phyloP scores from a whole-genome alignment of 768 basidiomycete species.

The Paxillus involutus region DNA sequence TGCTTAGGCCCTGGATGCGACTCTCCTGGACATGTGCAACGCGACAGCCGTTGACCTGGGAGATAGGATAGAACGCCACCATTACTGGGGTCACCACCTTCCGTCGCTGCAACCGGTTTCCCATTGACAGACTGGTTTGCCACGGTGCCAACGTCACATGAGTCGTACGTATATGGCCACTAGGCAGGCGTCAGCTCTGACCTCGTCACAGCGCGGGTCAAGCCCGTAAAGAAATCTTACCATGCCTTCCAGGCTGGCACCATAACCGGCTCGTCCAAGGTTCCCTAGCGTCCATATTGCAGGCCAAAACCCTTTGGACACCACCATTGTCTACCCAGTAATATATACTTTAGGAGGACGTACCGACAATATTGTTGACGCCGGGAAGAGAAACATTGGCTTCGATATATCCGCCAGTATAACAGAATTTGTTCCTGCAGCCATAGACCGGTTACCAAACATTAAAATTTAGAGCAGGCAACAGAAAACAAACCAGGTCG shows the following conservation, averaged over 20 bases:
- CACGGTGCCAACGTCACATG: slow-evolving; percentile 83
- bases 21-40: slow-evolving; percentile 83
- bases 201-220: neutral
- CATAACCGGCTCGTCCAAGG: slow-evolving; percentile 65
- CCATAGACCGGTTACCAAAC: slow-evolving; percentile 2
- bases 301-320: slow-evolving; percentile 44
- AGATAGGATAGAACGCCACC: slow-evolving; percentile 63
- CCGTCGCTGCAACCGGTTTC: slow-evolving; percentile 58
- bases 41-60: slow-evolving; percentile 79
- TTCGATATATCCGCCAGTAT: slow-evolving; percentile 80
- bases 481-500: slow-evolving; percentile 33
- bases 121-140: slow-evolving; percentile 79
- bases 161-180: slow-evolving; percentile 71
- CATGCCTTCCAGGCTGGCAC: slow-evolving; percentile 58
- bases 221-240: slow-evolving; percentile 22
- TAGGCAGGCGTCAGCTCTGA: slow-evolving; percentile 13
- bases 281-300: slow-evolving; percentile 63
- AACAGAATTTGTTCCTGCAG: slow-evolving; percentile 84
- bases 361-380: slow-evolving; percentile 57
- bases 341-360: neutral
- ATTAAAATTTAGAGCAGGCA: slow-evolving; percentile 1
- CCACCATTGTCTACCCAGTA: slow-evolving; percentile 4
- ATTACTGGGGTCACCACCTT: slow-evolving; percentile 52
- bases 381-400: slow-evolving; percentile 64
- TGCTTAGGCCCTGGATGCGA: slow-evolving; percentile 82